Evolutionary conservation across 1,139 yeast species (phyloP).

Genomic region (Wickerhamomyces sp.): DNA sequence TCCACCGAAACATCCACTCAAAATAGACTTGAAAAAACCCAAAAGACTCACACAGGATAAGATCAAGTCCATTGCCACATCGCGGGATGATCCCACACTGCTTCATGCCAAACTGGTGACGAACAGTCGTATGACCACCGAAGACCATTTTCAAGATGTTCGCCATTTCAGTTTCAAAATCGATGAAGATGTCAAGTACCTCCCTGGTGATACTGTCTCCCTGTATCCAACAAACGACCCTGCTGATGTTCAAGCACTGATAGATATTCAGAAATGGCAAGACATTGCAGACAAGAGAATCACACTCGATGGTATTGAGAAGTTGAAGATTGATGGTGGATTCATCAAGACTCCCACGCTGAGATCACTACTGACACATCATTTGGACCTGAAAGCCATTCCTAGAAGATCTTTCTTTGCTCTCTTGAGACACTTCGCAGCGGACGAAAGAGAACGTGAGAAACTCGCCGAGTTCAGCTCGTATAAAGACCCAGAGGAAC

Average conservation of each 20-base stretch:
- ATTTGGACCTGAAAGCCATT: constrained; percentile 74
- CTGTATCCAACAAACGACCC: constrained; percentile 71
- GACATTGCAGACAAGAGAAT: constrained; percentile 54
- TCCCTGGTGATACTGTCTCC: constrained; percentile 79
- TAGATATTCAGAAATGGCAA: constrained; percentile 72
- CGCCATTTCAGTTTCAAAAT: constrained; percentile 50
- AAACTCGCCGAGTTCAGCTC: constrained; percentile 73
- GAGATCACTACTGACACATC: constrained; percentile 68
- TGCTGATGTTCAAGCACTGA: constrained; percentile 55
- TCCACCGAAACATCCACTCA: constrained; percentile 37
- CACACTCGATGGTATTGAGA: constrained; percentile 22
- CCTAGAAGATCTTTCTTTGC: constrained; percentile 83
- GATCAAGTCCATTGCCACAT: constrained; percentile 23
- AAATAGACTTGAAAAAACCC: constrained; percentile 24
- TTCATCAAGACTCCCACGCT: constrained; percentile 55
- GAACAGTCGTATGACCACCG: constrained; percentile 59
- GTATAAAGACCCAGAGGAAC: constrained; percentile 67
- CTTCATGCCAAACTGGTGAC: constrained; percentile 37
- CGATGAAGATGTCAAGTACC: constrained; percentile 31
- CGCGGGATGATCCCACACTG: constrained; percentile 25
- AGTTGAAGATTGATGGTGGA: constrained; percentile 50
- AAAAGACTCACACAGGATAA: constrained; percentile 25
- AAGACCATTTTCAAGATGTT: constrained; percentile 87
- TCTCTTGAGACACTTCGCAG: constrained; percentile 66
- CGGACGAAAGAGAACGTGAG: constrained; percentile 63